Evolutionary conservation across 805 yeast species (phyloP), one percentile per base, ranked within the genome.

Genomic region (Candida jianshihensis): DNA sequence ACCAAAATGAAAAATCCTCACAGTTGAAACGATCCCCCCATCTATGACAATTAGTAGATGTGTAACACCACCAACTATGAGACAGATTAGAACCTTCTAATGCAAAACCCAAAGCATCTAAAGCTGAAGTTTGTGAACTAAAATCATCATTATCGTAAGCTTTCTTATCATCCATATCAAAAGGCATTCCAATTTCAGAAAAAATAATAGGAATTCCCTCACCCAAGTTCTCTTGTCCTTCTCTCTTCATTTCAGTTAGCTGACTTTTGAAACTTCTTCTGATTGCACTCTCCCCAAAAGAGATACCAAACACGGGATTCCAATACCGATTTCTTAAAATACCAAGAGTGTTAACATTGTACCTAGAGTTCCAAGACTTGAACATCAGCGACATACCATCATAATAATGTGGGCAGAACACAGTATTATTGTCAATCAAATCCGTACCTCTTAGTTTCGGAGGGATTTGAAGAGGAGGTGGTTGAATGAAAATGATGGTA

Each of bases 121-220:
- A 63, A 0, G 97, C 96, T 6, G 72, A 63, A 2, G 81, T 81
- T 53, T 92, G 98, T 10, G 85, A 70, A 9, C 67, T 59, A 56
- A 76, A 92, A 42, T 76, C 74, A 2, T 89, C 88, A 39, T 66
- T 67, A 1, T 57, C 56, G 53, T 74, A 90, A 0, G 96, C 83
- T 33, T 61, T 65, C 53, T 83, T 85, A 40, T 75, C 68, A 57
- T 90, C 89, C 96, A 90, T 85, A 57, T 92, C 96, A 56, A 81
- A 86, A 3, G 98, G 97, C 81, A 90, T 86, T 6, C 98, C 98
- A n/a, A 90, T 88, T 57, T 90, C 98, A 1, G 95, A 75, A 70
- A 92, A 78, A 17, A 90, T 60, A 9, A 82, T 71, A 0, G 97
- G 96, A 9, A 87, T 66, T 9, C 56, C 34, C 2, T 46, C 39